Evolutionary conservation across 176 grass and related monocot species (phyloP), one percentile per base, ranked within the genome.

Genomic region (Triticum urartu): DNA sequence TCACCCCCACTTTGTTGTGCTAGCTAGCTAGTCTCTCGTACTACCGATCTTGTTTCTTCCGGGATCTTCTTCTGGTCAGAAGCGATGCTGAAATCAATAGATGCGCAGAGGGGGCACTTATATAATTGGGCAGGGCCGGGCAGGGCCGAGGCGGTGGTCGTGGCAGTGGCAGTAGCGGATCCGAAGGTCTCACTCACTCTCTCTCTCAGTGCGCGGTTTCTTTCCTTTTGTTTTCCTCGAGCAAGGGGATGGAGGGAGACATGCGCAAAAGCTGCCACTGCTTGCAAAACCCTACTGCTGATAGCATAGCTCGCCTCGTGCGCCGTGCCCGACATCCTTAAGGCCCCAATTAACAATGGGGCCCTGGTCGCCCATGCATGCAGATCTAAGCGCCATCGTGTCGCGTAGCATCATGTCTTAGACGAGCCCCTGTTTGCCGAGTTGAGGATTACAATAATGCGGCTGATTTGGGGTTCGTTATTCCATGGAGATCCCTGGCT

Each of bases 201-300:
- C 45, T 88, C 84, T 56, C 89, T 86, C 83, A 70, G 86, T 93
- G 88, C 82, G 45, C 22, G 25, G 42, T 83, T 50, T 86, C 52
- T 68, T 86, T 90, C 86, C 59, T 21, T 64, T 84, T 38, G 7
- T 73, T 85, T 74, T 84, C 74, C 77, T 84, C 68, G 68, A 91
- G 39, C 81, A 56, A 35, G 25, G 74, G 40, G 64, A 40, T 56
- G 9, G 62, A 84, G 75, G 91, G 90, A 79, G 97, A 99, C 97
- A 99, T 86, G 97, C 92, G 92, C 87, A 90, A 99, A 99, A 99
- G 92, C 87, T 89, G 94, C 94, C 87, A 99, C 90, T 94, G 90
- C 91, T 92, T 72, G 33, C 87, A 88, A 86, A 87, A 87, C 75
- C 45, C 11, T 66, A 32, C 11, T 66, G 17, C 15, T 34, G 45